Percentiles rank a stretch among this genome's conserved stretches.
These are phyloP conservation scores for Juglanconis sp. DNA, from an alignment of 2,329 filamentous ascomycete genomes.

Conservation along the genomic window DNA sequence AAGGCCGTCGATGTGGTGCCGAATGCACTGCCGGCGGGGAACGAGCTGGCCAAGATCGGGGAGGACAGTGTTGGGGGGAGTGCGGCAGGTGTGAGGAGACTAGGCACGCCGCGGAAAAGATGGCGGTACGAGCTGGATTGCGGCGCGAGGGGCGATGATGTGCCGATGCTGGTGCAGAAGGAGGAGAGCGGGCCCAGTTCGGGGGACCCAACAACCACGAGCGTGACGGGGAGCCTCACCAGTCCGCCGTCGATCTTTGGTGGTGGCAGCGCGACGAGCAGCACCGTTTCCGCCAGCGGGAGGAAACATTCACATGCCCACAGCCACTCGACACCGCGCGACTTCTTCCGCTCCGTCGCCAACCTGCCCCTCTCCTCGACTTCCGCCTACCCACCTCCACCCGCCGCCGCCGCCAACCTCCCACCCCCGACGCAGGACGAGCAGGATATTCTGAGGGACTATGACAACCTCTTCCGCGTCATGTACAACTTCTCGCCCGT, in stretches of 20 bases:
- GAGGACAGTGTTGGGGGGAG: conserved; percentile 38
- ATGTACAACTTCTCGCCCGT: conserved; percentile 91
- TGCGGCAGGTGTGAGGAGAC: conserved; percentile 33
- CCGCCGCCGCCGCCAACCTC: conserved; percentile 22
- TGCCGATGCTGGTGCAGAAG: conserved; percentile 85
- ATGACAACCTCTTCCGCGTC: conserved; percentile 91
- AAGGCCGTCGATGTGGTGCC: conserved; percentile 25
- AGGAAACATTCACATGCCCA: conserved; percentile 52
- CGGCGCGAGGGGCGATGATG: conserved; percentile 67
- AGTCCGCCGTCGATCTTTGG: conserved; percentile 53
- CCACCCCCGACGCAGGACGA: conserved; percentile 55
- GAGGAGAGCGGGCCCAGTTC: conserved; percentile 39
- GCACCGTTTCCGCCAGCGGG: conserved; percentile 39
- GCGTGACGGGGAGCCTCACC: conserved; percentile 6
- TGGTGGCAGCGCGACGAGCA: conserved; percentile 37
- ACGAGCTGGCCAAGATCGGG: conserved; percentile 53
- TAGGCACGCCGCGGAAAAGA: conserved; percentile 50
- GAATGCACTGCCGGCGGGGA: conserved; percentile 25
- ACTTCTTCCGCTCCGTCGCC: conserved; percentile 84
- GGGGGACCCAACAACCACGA: conserved; percentile 3
- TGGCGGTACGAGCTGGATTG: conserved; percentile 90
- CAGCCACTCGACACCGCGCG: conserved; percentile 35
- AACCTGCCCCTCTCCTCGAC: conserved; percentile 62
- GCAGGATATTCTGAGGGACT: conserved; percentile 80
- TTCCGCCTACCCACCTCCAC: conserved; percentile 35